A percentile compares a stretch with the other conserved stretches of the same genome.
These are phyloP conservation scores for Cyathus striatus DNA, from an alignment of 768 basidiomycete species.

Conservation along the genomic window DNA sequence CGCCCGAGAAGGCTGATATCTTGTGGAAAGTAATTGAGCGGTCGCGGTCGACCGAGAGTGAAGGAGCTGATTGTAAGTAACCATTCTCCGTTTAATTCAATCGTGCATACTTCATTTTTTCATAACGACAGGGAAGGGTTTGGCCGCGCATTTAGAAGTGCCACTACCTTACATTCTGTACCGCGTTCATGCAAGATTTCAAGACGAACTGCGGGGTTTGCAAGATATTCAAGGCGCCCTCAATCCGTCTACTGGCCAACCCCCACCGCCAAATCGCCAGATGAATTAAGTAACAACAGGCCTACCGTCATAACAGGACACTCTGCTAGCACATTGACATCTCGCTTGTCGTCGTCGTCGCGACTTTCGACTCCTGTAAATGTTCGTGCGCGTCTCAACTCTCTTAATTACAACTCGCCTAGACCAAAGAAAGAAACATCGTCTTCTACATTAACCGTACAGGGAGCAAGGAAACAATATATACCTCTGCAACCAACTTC, in stretches of 20 bases:
- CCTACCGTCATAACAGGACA: constrained; percentile 20
- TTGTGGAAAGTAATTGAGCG: constrained; percentile 85
- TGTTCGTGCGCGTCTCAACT: constrained; percentile 68
- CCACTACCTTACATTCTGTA: constrained; percentile 84
- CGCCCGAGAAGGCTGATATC: constrained; percentile 74
- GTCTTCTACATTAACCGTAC: constrained; percentile 71
- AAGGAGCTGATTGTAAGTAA: constrained; percentile 73
- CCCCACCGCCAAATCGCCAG: constrained; percentile 23
- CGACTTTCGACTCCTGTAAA: constrained; percentile 51
- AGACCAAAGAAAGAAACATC: constrained; percentile 54
- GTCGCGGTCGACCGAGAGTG: constrained; percentile 66
- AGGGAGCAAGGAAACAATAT: constrained; percentile 37
- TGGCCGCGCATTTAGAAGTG: constrained; percentile 74
- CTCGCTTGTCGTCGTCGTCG: constrained; percentile 34
- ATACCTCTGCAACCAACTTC: constrained; percentile 37
- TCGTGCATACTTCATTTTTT: too few species aligned
- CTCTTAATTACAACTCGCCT: constrained; percentile 51
- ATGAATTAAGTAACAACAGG: too few species aligned
- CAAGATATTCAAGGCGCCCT: constrained; percentile 64
- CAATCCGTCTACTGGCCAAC: constrained; percentile 38
- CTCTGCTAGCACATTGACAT: constrained; percentile 21
- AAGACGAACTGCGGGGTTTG: constrained; percentile 77
- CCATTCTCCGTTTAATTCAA: too few species aligned
- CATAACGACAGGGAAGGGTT: constrained; percentile 68
- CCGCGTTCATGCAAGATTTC: constrained; percentile 77